phyloP scores from a whole-genome alignment of 2,329 filamentous ascomycete genomes.

The Hymenotorrendiella dingleyae region DNA sequence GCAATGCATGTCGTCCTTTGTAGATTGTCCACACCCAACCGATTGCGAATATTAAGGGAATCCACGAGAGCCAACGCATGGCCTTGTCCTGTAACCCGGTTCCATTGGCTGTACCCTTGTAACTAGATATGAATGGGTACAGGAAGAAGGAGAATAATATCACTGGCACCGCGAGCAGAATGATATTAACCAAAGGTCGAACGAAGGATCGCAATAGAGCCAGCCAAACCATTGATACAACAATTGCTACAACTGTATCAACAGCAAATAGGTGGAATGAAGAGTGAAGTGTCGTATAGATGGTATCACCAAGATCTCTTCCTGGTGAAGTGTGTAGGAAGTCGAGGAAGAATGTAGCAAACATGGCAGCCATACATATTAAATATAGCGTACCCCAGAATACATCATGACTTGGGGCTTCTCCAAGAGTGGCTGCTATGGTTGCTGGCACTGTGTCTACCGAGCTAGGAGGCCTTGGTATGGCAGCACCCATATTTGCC shows the following conservation, averaged over 20 bases:
- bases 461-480: conserved; percentile 26
- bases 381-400: conserved; percentile 91
- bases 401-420: conserved; percentile 75
- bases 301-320: conserved; percentile 78
- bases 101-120: conserved; percentile 70
- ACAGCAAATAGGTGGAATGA: conserved; percentile 87
- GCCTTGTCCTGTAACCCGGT: conserved; percentile 74
- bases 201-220: conserved; percentile 84
- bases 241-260: conserved; percentile 83
- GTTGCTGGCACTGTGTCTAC: conserved; percentile 45
- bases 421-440: conserved; percentile 52
- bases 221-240: conserved; percentile 87
- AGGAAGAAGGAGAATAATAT: conserved; percentile 85
- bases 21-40: conserved; percentile 81
- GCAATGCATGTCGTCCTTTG: conserved; percentile 72
- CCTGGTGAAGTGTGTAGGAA: conserved; percentile 79
- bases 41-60: conserved; percentile 67
- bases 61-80: conserved; percentile 80
- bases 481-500: conserved; percentile 12
- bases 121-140: conserved; percentile 87
- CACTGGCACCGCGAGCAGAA: conserved; percentile 77
- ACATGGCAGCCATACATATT: conserved; percentile 74
- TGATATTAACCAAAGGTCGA: conserved; percentile 71
- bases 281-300: conserved; percentile 81
- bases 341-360: conserved; percentile 84